Evolutionary conservation across 805 yeast genomes (phyloP).

Genomic region (Wickerhamiella spandovensis): DNA sequence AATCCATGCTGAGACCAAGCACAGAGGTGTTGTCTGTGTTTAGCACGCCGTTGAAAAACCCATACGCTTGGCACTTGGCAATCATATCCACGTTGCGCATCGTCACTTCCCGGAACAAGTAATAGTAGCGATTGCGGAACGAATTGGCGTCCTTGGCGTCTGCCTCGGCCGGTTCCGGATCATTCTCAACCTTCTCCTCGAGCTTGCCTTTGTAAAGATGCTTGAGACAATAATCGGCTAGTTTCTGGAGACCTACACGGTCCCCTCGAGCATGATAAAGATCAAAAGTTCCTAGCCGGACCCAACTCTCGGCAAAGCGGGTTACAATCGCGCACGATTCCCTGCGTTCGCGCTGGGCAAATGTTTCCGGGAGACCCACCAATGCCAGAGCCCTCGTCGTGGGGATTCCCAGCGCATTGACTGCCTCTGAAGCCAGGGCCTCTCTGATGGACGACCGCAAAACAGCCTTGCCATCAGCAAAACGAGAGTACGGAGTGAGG

Average conservation of each 20-base stretch:
- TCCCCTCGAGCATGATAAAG: conserved; percentile 63
- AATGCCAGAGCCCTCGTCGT: conserved; percentile 72
- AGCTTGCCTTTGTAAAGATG: conserved; percentile 39
- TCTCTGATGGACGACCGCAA: conserved; percentile 79
- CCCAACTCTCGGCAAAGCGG: conserved; percentile 75
- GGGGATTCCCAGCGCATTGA: conserved; percentile 73
- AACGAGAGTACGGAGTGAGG: conserved; percentile 78
- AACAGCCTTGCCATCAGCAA: conserved; percentile 95
- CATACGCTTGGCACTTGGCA: conserved; percentile 83
- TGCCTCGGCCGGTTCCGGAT: background rate
- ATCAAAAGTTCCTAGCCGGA: conserved; percentile 82
- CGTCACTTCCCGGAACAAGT: conserved; percentile 56
- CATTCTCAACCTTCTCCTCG: conserved; percentile 12
- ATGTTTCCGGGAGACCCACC: conserved; percentile 57
- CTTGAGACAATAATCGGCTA: conserved; percentile 62
- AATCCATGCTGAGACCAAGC: conserved; percentile 79
- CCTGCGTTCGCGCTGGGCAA: conserved; percentile 55
- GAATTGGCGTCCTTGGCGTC: background rate
- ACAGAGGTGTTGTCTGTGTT: conserved; percentile 91
- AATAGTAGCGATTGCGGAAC: conserved; percentile 37
- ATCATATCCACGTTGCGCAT: conserved; percentile 62
- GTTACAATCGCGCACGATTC: conserved; percentile 80
- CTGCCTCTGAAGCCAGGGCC: conserved; percentile 69
- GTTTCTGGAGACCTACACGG: conserved; percentile 41
- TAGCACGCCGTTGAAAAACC: conserved; percentile 85